Conservation (phyloP, 2,329 filamentous ascomycete genomes). For the Colletotrichum sp. region DNA sequence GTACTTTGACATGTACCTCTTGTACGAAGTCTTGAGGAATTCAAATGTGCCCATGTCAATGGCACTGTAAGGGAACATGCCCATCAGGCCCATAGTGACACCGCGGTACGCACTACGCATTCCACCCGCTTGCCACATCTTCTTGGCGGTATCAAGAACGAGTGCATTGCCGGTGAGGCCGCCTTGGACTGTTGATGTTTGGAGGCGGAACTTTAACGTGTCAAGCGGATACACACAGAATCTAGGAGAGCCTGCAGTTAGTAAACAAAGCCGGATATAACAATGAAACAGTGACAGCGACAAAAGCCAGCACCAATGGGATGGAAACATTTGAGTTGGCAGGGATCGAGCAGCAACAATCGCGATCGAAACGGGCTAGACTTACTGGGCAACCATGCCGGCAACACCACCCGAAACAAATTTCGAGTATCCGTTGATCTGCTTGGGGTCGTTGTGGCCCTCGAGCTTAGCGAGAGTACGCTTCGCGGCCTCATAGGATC, state of each 20-base stretch:
- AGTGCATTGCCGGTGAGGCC: constrained; percentile 84
- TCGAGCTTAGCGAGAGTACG: constrained; percentile 84
- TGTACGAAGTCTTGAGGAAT: constrained; percentile 80
- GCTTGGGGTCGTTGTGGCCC: constrained; percentile 81
- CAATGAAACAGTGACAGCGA: background rate
- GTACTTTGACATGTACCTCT: constrained; percentile 70
- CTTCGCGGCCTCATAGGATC: constrained; percentile 95
- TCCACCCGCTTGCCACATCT: constrained; percentile 83
- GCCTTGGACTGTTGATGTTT: constrained; percentile 90
- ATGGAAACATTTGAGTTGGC: background rate
- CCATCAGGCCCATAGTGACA: constrained; percentile 89
- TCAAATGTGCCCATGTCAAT: constrained; percentile 98
- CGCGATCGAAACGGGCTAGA: constrained; percentile 5
- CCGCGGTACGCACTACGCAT: constrained; percentile 85
- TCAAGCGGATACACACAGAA: constrained; percentile 96
- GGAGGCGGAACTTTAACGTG: constrained; percentile 82
- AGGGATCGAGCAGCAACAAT: background rate
- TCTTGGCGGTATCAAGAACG: constrained; percentile 80
- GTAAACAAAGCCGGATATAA: background rate
- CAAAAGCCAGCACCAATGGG: background rate
- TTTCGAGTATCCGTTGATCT: constrained; percentile 83
- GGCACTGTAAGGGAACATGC: constrained; percentile 97
- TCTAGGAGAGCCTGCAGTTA: constrained; percentile 43
- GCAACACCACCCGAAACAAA: constrained; percentile 90
- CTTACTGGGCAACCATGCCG: constrained; percentile 91